Conservation (phyloP, 2,329 filamentous ascomycete species). For the Zasmidium angulare region DNA sequence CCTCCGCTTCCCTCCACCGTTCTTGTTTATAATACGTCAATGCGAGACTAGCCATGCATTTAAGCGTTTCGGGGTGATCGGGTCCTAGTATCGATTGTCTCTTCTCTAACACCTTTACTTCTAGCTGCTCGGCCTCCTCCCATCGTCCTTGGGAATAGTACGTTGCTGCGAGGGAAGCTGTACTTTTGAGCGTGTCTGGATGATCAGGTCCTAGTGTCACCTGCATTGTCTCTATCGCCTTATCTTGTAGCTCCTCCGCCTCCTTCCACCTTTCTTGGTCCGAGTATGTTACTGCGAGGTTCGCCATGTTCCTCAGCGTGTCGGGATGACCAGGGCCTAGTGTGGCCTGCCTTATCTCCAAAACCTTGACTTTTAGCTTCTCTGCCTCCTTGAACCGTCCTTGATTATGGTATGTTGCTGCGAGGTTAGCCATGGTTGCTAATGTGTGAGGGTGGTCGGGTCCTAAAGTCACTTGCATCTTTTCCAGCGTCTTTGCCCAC, state of each 20-base stretch:
- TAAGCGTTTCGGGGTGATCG: conserved; percentile 11
- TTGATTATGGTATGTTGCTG: too few relatives aligned
- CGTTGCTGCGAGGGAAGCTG: conserved; percentile 11
- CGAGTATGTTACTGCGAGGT: background rate
- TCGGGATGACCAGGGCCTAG: background rate
- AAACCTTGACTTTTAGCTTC: background rate
- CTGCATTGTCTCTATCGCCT: conserved; percentile 10
- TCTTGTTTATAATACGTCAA: background rate
- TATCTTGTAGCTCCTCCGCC: conserved; percentile 11
- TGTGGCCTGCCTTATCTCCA: background rate
- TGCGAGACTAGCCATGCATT: background rate
- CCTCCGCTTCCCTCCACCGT: background rate
- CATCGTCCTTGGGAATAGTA: conserved; percentile 8
- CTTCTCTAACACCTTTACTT: conserved; percentile 5
- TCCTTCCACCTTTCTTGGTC: background rate
- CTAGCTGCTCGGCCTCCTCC: conserved; percentile 15
- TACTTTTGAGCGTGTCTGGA: conserved; percentile 13
- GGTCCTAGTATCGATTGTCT: conserved; percentile 3
- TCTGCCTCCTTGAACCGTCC: background rate
- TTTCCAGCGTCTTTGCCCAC: too few relatives aligned
- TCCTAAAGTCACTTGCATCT: too few relatives aligned
- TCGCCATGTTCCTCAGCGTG: background rate
- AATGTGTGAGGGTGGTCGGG: too few relatives aligned
- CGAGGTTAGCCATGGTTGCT: too few relatives aligned
- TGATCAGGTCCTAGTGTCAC: conserved; percentile 10